Evolutionary conservation across 1,284 basidiomycete genomes (phyloP), one percentile per base, ranked within the genome.

Genomic region (Rugosomyces carneus): DNA sequence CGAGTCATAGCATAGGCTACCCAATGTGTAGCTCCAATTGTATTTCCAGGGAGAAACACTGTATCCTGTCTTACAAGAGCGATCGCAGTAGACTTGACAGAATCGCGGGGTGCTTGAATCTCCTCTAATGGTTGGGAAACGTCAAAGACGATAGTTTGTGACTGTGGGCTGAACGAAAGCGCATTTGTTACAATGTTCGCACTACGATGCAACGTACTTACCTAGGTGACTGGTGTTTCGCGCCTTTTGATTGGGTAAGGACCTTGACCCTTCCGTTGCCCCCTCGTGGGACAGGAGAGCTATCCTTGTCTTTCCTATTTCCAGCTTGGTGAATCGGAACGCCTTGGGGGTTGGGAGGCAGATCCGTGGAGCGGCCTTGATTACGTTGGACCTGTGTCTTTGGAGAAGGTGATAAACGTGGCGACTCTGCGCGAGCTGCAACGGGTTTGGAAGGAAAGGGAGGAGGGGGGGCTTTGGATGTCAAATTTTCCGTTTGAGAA

Each of bases 1-100:
- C 83, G 81, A n/a, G 84, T 89, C 89, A 91, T 90, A 16, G 85
- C 87, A 58, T 91, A 91, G 10, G 88, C 87, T 49, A 91, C 88
- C 84, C 87, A 90, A 57, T 87, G 83, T 5, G 86, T 89, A 8
- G 86, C 87, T 8, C 87, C 88, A 46, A 91, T 90, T 23, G 88
- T 91, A 9, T 84, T 83, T 7, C 88, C 88, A 42, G 84, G 84
- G 42, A 88, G 66, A 67, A 89, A 90, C 19, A 84, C 76, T 10
- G 85, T 69, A 52, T 89, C 88, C 53, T 90, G 84, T 61, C 81
- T 84, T 57, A 90, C 85, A 35, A 89, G 71, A 15, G 88, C 87
- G 48, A 91, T 90, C 4, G 88, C 84, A 0, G 87, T 89, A 11
- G 83, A 85, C 60, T 87, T 86, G 56, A 86, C 80, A 7, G 72